Evolutionary conservation across 345 rosid genomes (phyloP).

Genomic region (Aurinia saxatilis): DNA sequence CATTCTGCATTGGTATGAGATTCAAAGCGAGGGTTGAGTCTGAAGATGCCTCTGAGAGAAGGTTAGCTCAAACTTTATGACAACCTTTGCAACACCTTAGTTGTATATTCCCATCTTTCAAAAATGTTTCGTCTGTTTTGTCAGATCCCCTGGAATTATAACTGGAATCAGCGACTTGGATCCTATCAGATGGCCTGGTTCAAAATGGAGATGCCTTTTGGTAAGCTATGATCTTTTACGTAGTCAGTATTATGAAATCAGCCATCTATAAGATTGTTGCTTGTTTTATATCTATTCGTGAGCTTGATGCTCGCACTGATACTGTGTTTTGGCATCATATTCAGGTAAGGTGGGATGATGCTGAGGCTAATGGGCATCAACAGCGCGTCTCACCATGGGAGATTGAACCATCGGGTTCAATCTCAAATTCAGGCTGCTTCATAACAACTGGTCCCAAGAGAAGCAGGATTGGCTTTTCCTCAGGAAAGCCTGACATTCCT

Average conservation of each 20-base stretch:
- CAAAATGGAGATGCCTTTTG: slow-evolving; percentile 92
- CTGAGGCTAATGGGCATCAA: slow-evolving; percentile 47
- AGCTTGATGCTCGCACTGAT: neutral
- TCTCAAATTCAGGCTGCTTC: slow-evolving; percentile 48
- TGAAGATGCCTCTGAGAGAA: slow-evolving; percentile 92
- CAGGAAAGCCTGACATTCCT: slow-evolving; percentile 61
- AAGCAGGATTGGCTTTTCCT: slow-evolving; percentile 65
- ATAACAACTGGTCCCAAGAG: slow-evolving; percentile 63
- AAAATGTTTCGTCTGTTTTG: neutral
- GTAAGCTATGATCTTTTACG: slow-evolving; percentile 29
- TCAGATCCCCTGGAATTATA: slow-evolving; percentile 75
- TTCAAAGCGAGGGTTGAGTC: slow-evolving; percentile 74
- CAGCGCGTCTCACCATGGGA: slow-evolving; percentile 94
- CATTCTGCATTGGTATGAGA: slow-evolving; percentile 76
- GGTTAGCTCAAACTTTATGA: slow-evolving; percentile 36
- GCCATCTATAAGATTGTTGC: neutral
- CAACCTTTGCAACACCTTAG: neutral
- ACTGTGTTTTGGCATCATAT: slow-evolving; percentile 7
- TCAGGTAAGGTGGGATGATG: slow-evolving; percentile 93
- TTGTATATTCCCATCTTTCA: neutral
- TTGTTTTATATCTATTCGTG: neutral
- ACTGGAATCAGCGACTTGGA: slow-evolving; percentile 75
- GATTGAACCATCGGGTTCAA: slow-evolving; percentile 62
- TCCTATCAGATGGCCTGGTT: slow-evolving; percentile 88
- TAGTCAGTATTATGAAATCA: neutral